Evolutionary conservation across 2,329 filamentous ascomycete species (phyloP).

Genomic region (Aspergillus viridinutans): DNA sequence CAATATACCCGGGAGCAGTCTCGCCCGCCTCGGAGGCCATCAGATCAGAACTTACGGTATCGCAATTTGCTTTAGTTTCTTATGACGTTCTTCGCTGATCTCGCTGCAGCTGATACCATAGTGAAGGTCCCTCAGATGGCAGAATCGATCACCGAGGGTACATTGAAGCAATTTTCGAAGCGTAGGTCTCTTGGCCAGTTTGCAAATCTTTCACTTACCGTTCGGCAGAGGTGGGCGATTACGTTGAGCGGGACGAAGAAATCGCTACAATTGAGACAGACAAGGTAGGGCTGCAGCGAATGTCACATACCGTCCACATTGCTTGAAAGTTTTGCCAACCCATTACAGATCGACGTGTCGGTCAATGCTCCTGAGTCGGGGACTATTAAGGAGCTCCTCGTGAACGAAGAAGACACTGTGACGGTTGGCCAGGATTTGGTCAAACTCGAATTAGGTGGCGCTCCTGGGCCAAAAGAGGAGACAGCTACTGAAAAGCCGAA

Average conservation of each 20-base stretch:
- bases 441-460: constrained; percentile 74
- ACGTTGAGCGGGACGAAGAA: constrained; percentile 92
- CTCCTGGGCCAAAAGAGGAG: constrained; percentile 53
- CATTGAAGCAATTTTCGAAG: constrained; percentile 92
- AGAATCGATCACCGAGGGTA: constrained; percentile 97
- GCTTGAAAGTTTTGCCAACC: constrained; percentile 4
- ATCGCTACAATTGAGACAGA: constrained; percentile 99
- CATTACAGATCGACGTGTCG: constrained; percentile 78
- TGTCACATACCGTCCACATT: neutral
- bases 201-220: constrained; percentile 13
- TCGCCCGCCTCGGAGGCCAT: constrained; percentile 21
- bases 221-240: constrained; percentile 73
- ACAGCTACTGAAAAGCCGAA: constrained; percentile 57
- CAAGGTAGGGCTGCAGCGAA: constrained; percentile 60
- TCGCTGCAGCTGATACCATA: constrained; percentile 63
- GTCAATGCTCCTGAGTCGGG: constrained; percentile 92
- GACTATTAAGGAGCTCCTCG: constrained; percentile 86
- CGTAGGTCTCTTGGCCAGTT: constrained; percentile 41
- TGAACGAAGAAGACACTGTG: constrained; percentile 91
- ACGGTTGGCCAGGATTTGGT: constrained; percentile 88
- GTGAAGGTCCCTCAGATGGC: constrained; percentile 98
- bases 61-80: neutral
- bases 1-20: constrained; percentile 21
- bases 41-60: constrained; percentile 38
- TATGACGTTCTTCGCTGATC: constrained; percentile 9